Conservation (phyloP, 2,329 filamentous ascomycete genomes). For the Cadophora malorum region DNA sequence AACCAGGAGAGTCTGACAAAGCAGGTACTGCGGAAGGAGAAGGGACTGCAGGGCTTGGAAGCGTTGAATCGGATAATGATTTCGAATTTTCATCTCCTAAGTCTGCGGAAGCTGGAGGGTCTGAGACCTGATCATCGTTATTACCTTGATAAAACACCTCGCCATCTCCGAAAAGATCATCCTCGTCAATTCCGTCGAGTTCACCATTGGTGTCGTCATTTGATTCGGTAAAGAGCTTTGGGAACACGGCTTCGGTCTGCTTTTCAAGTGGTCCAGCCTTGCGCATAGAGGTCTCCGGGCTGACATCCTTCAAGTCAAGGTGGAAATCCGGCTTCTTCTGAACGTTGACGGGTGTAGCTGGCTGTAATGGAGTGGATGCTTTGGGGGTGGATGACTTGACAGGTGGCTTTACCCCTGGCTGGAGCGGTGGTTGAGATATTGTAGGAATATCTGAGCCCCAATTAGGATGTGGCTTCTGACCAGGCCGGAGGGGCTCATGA, state of each 20-base stretch:
- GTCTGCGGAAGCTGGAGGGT: background rate
- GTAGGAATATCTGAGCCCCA: background rate
- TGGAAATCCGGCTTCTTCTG: conserved; percentile 1
- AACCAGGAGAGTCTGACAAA: no score
- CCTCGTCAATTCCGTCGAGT: background rate
- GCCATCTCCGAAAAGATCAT: background rate
- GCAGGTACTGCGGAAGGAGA: background rate
- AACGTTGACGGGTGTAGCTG: background rate
- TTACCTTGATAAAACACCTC: background rate
- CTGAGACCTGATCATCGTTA: background rate
- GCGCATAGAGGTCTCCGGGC: background rate
- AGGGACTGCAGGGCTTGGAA: background rate
- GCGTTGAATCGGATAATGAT: background rate
- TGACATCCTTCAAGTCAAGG: background rate
- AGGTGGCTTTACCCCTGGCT: background rate
- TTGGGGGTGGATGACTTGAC: background rate
- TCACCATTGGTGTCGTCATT: no score
- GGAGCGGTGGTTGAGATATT: background rate
- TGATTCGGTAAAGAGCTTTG: background rate
- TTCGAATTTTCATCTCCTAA: background rate
- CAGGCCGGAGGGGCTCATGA: background rate
- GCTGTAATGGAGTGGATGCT: background rate
- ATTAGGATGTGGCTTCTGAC: no score
- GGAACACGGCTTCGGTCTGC: background rate
- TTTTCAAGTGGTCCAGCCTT: background rate